Evolutionary conservation across 805 yeast species (phyloP).

Genomic region (Candida wancherniae): DNA sequence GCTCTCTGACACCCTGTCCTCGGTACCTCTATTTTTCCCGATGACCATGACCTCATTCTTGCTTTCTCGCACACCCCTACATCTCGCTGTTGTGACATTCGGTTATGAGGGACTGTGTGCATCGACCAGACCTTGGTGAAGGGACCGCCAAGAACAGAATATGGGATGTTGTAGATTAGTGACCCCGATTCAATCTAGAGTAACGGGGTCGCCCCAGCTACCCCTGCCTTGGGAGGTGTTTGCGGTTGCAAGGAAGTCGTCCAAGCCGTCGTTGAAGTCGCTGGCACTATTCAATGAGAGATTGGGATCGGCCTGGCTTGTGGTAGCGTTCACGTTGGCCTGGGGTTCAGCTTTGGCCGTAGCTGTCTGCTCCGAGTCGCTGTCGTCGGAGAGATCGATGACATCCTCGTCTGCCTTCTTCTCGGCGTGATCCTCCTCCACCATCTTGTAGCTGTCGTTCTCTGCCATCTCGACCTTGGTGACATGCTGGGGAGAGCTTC

Average conservation of each 20-base stretch:
- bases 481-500: slow-evolving; percentile 31
- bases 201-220: slow-evolving; percentile 38
- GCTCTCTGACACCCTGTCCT: no score
- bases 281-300: slow-evolving; percentile 5
- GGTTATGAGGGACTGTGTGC: no score
- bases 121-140: not conserved
- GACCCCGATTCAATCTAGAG: slow-evolving; percentile 23
- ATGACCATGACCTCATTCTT: no score
- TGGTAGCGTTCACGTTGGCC: not conserved
- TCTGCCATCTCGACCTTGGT: slow-evolving; percentile 34
- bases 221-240: slow-evolving; percentile 29
- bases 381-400: slow-evolving; percentile 31
- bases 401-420: slow-evolving; percentile 18
- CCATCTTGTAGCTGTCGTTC: slow-evolving; percentile 28
- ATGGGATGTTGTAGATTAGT: not conserved
- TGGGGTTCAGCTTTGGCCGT: not conserved
- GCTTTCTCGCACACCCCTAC: slow-evolving; percentile 6
- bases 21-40: no score
- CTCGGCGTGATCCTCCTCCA: slow-evolving; percentile 22
- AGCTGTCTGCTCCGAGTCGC: slow-evolving; percentile 10
- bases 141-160: not conserved
- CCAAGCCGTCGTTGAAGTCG: slow-evolving; percentile 27
- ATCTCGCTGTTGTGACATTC: no score
- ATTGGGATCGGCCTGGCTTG: not conserved
- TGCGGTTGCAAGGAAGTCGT: slow-evolving; percentile 23